Evolutionary conservation across 192 early-diverging fungal species (phyloP).

Genomic region (Fimicolochytrium jonesii): DNA sequence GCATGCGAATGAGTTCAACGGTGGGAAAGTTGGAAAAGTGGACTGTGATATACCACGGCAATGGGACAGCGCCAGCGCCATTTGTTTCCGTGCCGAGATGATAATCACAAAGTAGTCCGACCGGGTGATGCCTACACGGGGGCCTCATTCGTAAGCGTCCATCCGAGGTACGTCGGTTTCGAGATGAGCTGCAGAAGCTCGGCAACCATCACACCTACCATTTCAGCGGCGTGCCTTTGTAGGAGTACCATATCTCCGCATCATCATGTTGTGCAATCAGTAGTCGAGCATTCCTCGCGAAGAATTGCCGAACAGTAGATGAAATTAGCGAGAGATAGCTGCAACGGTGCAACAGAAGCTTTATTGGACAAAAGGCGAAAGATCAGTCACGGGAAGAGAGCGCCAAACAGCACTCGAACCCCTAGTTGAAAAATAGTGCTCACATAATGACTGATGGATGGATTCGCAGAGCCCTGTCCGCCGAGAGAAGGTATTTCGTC

Average conservation of each 20-base stretch:
- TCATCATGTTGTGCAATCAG: constrained; percentile 40
- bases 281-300: constrained; percentile 36
- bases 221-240: constrained; percentile 65
- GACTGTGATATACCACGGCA: constrained; percentile 78
- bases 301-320: constrained; percentile 45
- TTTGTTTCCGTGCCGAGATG: constrained; percentile 25
- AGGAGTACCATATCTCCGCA: constrained; percentile 70
- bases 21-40: constrained; percentile 71
- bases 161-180: not conserved
- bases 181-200: not conserved
- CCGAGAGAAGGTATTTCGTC: not conserved
- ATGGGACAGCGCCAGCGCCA: not conserved
- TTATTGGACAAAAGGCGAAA: no score
- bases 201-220: constrained; percentile 46
- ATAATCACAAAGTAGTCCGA: constrained; percentile 78
- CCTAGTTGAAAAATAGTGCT: not conserved
- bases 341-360: constrained; percentile 42
- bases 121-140: constrained; percentile 72
- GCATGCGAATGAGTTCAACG: constrained; percentile 54
- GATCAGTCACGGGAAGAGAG: not conserved
- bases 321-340: constrained; percentile 59
- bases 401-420: not conserved
- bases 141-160: not conserved
- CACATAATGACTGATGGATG: constrained; percentile 3
- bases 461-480: not conserved